Evolutionary conservation across 2,329 filamentous ascomycete genomes (phyloP), one percentile per base, ranked within the genome.

Genomic region (Huntiella omanensis): DNA sequence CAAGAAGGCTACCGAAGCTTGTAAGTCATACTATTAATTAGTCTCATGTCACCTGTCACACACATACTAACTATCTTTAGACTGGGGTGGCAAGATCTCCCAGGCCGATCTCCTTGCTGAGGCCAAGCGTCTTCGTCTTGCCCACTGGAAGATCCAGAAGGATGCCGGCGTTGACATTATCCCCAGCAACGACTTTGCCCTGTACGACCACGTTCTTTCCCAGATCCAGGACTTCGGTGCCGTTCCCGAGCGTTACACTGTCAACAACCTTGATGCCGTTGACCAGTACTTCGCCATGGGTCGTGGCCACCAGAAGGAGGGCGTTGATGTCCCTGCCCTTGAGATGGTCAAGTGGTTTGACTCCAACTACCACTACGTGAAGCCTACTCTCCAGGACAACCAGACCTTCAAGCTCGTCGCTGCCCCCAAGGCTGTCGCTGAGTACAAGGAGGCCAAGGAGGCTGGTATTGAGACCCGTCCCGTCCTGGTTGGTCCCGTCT

Each of bases 271-370:
- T 55, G 70, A 88, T 66, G 67, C 75, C 54, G 71, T 98, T 63
- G 91, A 98, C 70, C 80, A 93, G 71, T 96, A 95, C 80, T 98
- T 98, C 62, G 91, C 91, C 67, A 94, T 98, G 85, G 91, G 91
- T 61, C 84, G 91, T 80, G 91, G 91, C 62, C 87, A 92, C 70
- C 91, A 98, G 71, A 92, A 85, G 78, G 77, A 79, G 61, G 77
- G 83, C 65, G 74, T 96, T 57, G 91, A 98, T 66, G 91, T 96
- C 55, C 85, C 88, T 57, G 76, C 74, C 60, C 71, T 94, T 67
- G 91, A 98, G 76, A 98, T 98, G 91, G 91, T 98, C 59, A 98
- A 98, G 76, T 98, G 91, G 91, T 98, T 98, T 64, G 91, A 98
- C 75, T 94, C 86, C 55, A 98, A 98, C 82, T 98, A 98, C 80